Evolutionary conservation across 1,139 yeast species (phyloP).

Genomic region (Torulaspora globosa): DNA sequence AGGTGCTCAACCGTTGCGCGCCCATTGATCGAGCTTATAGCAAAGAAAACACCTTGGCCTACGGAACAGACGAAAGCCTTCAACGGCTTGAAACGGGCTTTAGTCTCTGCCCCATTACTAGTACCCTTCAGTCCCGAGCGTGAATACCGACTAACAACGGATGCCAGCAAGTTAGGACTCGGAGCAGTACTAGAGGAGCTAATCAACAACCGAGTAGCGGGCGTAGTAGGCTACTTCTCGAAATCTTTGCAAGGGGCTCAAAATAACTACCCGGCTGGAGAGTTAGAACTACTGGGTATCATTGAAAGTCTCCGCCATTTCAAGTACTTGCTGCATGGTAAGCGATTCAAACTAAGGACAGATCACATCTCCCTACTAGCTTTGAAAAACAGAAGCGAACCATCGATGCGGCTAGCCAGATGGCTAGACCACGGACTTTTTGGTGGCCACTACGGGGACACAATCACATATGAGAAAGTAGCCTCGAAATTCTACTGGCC

Average conservation of each 20-base stretch:
- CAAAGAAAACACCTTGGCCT: background rate
- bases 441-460: too few species aligned
- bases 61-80: background rate
- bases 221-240: background rate
- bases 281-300: background rate
- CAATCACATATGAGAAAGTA: too few species aligned
- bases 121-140: background rate
- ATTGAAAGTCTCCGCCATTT: background rate
- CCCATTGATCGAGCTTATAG: background rate
- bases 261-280: background rate
- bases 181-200: background rate
- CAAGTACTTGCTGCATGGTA: background rate
- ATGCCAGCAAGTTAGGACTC: background rate
- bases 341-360: background rate
- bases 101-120: background rate
- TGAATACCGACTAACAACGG: background rate
- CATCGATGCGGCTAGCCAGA: background rate
- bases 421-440: too few species aligned
- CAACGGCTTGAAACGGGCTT: background rate
- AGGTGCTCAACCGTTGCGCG: background rate
- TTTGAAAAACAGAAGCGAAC: background rate
- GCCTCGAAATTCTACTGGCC: too few species aligned
- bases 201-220: background rate
- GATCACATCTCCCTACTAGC: background rate
- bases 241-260: conserved; percentile 2